A percentile compares a stretch with the other conserved stretches of the same genome.
Evolutionary conservation across 805 yeast genomes (phyloP).

Genomic region (Candida odintsovae): DNA sequence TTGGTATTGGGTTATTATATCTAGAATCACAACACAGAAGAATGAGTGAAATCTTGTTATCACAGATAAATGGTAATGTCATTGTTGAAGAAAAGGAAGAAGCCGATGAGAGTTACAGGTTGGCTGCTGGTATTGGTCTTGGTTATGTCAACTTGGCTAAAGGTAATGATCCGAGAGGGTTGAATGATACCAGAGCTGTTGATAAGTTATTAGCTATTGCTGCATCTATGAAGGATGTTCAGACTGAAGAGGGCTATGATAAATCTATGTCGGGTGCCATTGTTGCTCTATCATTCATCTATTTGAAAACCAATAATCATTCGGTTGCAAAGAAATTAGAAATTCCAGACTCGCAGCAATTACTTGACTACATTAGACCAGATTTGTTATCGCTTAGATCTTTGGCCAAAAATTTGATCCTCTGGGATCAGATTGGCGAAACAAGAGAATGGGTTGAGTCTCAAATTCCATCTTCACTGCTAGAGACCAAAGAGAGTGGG

Average conservation of each 20-base stretch:
- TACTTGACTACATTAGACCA: slow-evolving; percentile 67
- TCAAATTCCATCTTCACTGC: slow-evolving; percentile 48
- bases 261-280: slow-evolving; percentile 70
- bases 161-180: slow-evolving; percentile 54
- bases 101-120: slow-evolving; percentile 73
- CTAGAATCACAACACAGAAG: slow-evolving; percentile 73
- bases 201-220: slow-evolving; percentile 57
- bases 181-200: slow-evolving; percentile 58
- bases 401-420: slow-evolving; percentile 32
- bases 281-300: slow-evolving; percentile 69
- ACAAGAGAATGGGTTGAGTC: slow-evolving; percentile 21
- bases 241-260: slow-evolving; percentile 50
- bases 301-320: slow-evolving; percentile 56
- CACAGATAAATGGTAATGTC: slow-evolving; percentile 58
- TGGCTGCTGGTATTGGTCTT: slow-evolving; percentile 83
- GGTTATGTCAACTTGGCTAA: slow-evolving; percentile 82
- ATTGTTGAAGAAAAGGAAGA: slow-evolving; percentile 46
- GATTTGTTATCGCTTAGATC: slow-evolving; percentile 64
- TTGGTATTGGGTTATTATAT: slow-evolving; percentile 86
- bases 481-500: slow-evolving; percentile 22
- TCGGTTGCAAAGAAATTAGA: slow-evolving; percentile 55
- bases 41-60: slow-evolving; percentile 73
- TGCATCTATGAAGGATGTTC: slow-evolving; percentile 55
- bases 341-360: slow-evolving; percentile 53
- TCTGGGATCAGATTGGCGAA: slow-evolving; percentile 19